phyloP scores from a whole-genome alignment of 2,329 filamentous ascomycete genomes.

The Pyrenophora graminea region DNA sequence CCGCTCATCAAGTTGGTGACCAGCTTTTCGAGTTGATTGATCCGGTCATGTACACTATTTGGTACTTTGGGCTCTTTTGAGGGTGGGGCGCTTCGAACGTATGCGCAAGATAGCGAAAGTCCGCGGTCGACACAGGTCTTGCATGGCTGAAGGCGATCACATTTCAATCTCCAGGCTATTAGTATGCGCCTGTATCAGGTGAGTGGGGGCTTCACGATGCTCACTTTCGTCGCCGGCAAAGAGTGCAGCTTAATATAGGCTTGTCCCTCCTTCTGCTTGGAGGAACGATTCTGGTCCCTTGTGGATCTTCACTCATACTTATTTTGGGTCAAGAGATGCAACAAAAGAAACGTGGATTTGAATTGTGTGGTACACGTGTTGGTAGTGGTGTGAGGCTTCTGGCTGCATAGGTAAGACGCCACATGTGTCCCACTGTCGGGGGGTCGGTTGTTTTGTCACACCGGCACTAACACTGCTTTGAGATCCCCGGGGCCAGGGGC shows the following conservation, averaged over 20 bases:
- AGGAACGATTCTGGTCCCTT: slow-evolving; percentile 28
- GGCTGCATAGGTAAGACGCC: not conserved
- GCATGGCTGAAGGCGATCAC: slow-evolving; percentile 44
- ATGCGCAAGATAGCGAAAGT: slow-evolving; percentile 41
- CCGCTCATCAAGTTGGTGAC: slow-evolving; percentile 42
- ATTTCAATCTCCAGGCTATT: slow-evolving; percentile 32
- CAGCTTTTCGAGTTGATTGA: slow-evolving; percentile 44
- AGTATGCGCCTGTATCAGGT: slow-evolving; percentile 1
- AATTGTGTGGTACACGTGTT: not conserved
- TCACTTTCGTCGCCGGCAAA: slow-evolving; percentile 36
- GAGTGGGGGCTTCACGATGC: not conserved
- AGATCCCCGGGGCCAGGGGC: too few species aligned
- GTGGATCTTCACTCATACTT: slow-evolving; percentile 26
- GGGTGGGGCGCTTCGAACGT: slow-evolving; percentile 26
- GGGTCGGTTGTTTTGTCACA: not conserved
- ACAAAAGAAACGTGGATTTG: not conserved
- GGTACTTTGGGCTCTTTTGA: slow-evolving; percentile 30
- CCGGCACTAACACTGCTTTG: not conserved
- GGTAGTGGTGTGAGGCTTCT: not conserved
- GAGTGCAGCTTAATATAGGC: slow-evolving; percentile 36
- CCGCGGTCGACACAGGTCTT: slow-evolving; percentile 45
- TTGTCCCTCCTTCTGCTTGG: slow-evolving; percentile 38
- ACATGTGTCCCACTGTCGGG: not conserved
- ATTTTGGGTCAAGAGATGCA: too few species aligned
- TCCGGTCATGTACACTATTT: slow-evolving; percentile 42